Base-by-base conservation (phyloP, 106 monocot genomes). In the Allium cepa region DNA sequence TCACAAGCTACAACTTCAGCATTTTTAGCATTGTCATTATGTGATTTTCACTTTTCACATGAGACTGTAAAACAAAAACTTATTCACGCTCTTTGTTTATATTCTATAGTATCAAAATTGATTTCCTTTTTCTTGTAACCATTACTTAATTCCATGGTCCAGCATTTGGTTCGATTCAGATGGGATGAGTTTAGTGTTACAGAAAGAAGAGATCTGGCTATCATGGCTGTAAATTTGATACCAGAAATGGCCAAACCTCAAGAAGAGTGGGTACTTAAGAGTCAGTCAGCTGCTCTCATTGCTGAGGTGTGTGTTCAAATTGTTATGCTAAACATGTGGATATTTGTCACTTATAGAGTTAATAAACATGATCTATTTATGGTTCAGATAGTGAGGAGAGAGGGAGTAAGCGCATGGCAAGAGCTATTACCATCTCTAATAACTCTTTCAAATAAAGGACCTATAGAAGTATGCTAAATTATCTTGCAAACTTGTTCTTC, bases 241-340 rank as follows among this genome's bases (percentile, higher is more conserved):
- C 55, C 74, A 27, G 93, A 85, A 45, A 85, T 99, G 80, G 78
- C 71, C 17, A 80, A 75, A 64, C 83, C 87, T 50, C 69, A 52
- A 26, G 99, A 99, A 72, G 89, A 87, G 72, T 99, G 99, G 99
- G 99, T 87, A 50, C 57, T 99, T 63, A 99, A 93, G 79, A 99
- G 99, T 73, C 99, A 99, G 72, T 79, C 88, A 62, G 83, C 99
- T 71, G 93, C 90, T 47, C 87, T 99, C 73, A 81, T 90, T 17
- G 99, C 93, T 11, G 99, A 99, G 93, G 99, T 99, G 49, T 26
- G 66, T 71, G 15, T 48, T 28, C 62, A 28, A 22, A 59, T 51
- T 73, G 62, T 48, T 64, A 7, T 9, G 17, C 10, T 9, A 49
- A 64, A 49, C 14, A 49, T 49, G 12, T 1, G 36, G 36, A 36